Base-by-base conservation (phyloP, 371 early-diverging fungal genomes). In the Actinomortierella wolfii region DNA sequence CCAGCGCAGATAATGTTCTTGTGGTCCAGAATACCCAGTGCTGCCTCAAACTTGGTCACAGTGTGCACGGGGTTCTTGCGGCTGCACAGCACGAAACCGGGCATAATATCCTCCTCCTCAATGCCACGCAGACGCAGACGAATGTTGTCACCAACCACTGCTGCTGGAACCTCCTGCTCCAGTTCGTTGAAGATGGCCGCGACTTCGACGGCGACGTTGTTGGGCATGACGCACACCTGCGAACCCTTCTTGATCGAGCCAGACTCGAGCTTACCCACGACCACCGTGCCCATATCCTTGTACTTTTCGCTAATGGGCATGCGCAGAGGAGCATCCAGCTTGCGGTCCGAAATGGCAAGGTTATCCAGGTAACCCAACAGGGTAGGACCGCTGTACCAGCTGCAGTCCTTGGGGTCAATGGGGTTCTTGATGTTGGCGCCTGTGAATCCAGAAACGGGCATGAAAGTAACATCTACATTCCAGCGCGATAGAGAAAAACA, bases 281-380 rank as follows among this genome's bases (percentile, higher is more conserved):
- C 86, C 45, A 97, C 83, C 7, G 95, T 95, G 67, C 98, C 98
- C 97, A 97, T 95, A 70, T 98, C 97, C 88, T 92, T 93, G 83
- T 91, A 92, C 79, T 94, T 96, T 73, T 95, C 97, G 64, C 91
- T 84, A 67, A 98, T 88, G 56, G 98, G 96, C 78, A 98, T 89
- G 80, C 96, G 87, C 56, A 98, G 79, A 39, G 97, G 96, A 4
- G 91, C 94, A 65, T 88, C 83, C 51, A 89, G 63, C 64, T 95
- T 92, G 70, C 97, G 88, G 53, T 96, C 94, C 20, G 84, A 79
- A 21, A 92, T 79, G 67, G 90, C 81, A 82, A 93, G 85, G 23
- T 70, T 62, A 77, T 98, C 97, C 47, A 98, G 83, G 47, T 87
- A 86, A 56, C 92, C 94, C 43, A 98, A 79, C 39, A 98, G 88